These are phyloP conservation scores for Phaffia australis DNA, from an alignment of 768 basidiomycete species.

Conservation along the genomic window DNA sequence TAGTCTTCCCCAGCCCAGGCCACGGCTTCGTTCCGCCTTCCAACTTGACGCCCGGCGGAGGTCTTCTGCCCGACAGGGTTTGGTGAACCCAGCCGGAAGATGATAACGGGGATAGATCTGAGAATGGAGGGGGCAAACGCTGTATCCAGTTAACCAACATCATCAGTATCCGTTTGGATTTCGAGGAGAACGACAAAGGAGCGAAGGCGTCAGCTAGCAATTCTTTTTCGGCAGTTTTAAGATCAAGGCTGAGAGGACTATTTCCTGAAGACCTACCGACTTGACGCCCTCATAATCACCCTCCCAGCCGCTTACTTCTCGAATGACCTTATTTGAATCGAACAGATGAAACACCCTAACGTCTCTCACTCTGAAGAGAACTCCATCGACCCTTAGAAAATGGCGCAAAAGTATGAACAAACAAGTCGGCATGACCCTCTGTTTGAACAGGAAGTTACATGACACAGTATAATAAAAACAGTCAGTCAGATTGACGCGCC, in stretches of 20 bases:
- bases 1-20: conserved; percentile 62
- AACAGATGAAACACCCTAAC: conserved; percentile 85
- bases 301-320: conserved; percentile 83
- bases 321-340: conserved; percentile 47
- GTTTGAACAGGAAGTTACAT: background rate
- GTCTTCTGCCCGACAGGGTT: conserved; percentile 42
- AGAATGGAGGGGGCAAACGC: conserved; percentile 53
- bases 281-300: conserved; percentile 73
- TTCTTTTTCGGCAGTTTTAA: conserved; percentile 1
- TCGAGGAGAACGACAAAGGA: background rate
- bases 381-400: conserved; percentile 87
- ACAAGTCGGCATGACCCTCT: conserved; percentile 96
- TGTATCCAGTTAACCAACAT: conserved; percentile 34
- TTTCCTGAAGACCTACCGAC: conserved; percentile 44
- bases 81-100: conserved; percentile 63
- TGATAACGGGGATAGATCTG: conserved; percentile 75
- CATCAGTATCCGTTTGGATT: too few species aligned
- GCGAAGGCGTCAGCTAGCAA: background rate
- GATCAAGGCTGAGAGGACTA: background rate
- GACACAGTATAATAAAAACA: too few species aligned
- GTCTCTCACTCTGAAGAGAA: conserved; percentile 81
- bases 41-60: conserved; percentile 47
- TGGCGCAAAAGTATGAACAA: conserved; percentile 83
- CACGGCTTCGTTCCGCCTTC: conserved; percentile 54
- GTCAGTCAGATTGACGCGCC: too few species aligned